Percentiles rank a stretch among this genome's conserved stretches.
Evolutionary conservation across 2,329 filamentous ascomycete genomes (phyloP).

Genomic region (Fusarium solani-melongenae): DNA sequence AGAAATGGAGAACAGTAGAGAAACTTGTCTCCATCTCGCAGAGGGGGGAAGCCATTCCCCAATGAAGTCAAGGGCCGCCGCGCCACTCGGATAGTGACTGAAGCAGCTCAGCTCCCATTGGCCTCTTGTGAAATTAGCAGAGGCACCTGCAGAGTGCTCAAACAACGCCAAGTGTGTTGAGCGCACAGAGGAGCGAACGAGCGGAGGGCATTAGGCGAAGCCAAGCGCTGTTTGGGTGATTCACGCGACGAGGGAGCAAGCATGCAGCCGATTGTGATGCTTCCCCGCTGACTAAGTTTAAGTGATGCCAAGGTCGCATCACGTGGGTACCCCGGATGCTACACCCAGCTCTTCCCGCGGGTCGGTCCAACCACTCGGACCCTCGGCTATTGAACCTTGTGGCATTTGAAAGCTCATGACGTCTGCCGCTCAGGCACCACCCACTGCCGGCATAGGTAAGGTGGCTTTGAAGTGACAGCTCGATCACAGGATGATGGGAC

Average conservation of each 20-base stretch:
- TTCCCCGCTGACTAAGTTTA: not conserved
- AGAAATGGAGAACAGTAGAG: constrained; percentile 1
- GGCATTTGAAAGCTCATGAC: constrained; percentile 29
- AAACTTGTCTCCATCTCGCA: constrained; percentile 10
- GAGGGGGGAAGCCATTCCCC: constrained; percentile 13
- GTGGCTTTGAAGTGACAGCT: not conserved
- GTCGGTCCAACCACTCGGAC: not conserved
- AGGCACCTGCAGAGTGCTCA: constrained; percentile 1
- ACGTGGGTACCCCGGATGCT: not conserved
- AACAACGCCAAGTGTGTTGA: constrained; percentile 19
- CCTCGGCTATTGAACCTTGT: constrained; percentile 8
- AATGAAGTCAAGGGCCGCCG: constrained; percentile 24
- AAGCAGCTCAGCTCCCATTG: constrained; percentile 27
- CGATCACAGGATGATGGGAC: constrained; percentile 5
- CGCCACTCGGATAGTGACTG: constrained; percentile 31
- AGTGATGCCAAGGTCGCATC: not conserved
- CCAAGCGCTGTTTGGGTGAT: not conserved
- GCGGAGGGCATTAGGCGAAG: not conserved
- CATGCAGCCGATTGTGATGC: not conserved
- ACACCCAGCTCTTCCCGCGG: not conserved
- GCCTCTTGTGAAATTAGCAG: constrained; percentile 33
- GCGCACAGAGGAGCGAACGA: constrained; percentile 19
- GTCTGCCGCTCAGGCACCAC: constrained; percentile 11
- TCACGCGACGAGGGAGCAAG: not conserved
- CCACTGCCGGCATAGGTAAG: constrained; percentile 1